phyloP scores from a whole-genome alignment of 2,329 filamentous ascomycete genomes.

The Fusarium pininemorale region DNA sequence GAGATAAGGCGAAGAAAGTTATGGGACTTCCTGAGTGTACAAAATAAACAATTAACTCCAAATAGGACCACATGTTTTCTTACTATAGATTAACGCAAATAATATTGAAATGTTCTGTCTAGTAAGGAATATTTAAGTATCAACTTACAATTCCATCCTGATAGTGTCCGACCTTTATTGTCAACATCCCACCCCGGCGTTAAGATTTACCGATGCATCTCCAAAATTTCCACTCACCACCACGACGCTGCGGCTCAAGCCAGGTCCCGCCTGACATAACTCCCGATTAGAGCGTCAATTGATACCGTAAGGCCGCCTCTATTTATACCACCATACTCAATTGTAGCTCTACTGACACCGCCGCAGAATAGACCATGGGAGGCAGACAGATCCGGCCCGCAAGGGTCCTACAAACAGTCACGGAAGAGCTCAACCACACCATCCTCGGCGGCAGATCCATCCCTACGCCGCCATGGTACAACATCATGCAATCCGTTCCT shows the following conservation, averaged over 20 bases:
- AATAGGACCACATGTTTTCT: fast-evolving
- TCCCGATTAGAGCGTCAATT: slow-evolving; percentile 34
- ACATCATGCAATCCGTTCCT: slow-evolving; percentile 61
- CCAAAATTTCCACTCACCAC: slow-evolving; percentile 45
- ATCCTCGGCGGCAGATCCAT: slow-evolving; percentile 49
- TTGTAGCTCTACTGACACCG: not conserved
- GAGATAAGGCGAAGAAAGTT: not conserved
- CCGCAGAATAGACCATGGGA: slow-evolving; percentile 47
- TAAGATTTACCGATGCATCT: slow-evolving; percentile 45
- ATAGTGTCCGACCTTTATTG: not conserved
- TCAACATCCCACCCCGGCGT: slow-evolving; percentile 37
- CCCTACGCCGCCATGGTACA: slow-evolving; percentile 59
- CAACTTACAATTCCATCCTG: too few relatives aligned
- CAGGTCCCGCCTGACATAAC: slow-evolving; percentile 21
- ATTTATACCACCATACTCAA: not conserved
- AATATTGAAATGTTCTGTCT: not conserved
- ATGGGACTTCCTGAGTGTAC: fast-evolving
- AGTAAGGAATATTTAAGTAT: not conserved
- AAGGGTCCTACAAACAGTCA: slow-evolving; percentile 58
- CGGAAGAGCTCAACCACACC: slow-evolving; percentile 54
- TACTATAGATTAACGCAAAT: fast-evolving
- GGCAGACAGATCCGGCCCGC: slow-evolving; percentile 57
- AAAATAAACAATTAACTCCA: fast-evolving
- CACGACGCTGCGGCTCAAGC: slow-evolving; percentile 19
- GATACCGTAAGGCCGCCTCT: slow-evolving; percentile 17